Evolutionary conservation across 108 stramenopile genomes (phyloP).

Genomic region (Chaetoceros tenuissimus): DNA sequence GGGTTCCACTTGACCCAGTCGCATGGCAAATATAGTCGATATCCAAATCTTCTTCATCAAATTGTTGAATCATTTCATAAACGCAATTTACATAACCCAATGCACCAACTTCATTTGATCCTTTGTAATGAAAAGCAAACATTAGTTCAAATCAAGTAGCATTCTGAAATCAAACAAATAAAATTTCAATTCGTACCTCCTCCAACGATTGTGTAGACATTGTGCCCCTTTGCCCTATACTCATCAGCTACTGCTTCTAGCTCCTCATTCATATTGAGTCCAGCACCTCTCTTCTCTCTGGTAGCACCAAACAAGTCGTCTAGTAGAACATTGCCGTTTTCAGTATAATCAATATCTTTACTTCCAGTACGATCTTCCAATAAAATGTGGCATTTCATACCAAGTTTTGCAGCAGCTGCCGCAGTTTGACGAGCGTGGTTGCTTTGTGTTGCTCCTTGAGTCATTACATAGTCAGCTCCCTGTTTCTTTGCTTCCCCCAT

Average conservation of each 20-base stretch:
- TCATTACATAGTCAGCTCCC: conserved; percentile 26
- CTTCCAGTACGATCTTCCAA: conserved; percentile 26
- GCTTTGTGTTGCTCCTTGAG: conserved; percentile 28
- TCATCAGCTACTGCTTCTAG: conserved; percentile 18
- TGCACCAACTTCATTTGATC: conserved; percentile 3
- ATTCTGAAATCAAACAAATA: neutral
- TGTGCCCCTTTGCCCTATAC: conserved; percentile 14
- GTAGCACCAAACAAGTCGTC: conserved; percentile 24
- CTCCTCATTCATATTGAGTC: conserved; percentile 7
- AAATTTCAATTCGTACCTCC: conserved; percentile 18
- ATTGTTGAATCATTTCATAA: conserved; percentile 7
- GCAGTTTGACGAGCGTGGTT: conserved; percentile 32
- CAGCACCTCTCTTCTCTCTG: conserved; percentile 9
- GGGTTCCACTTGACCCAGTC: conserved; percentile 20
- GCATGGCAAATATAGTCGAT: conserved; percentile 14
- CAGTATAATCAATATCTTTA: conserved; percentile 13
- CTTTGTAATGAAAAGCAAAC: conserved; percentile 1
- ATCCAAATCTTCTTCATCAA: conserved; percentile 1
- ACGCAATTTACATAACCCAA: conserved; percentile 7
- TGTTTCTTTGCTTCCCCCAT: conserved; percentile 22
- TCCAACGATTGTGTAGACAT: conserved; percentile 22
- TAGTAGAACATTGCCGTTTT: conserved; percentile 18
- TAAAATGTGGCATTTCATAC: conserved; percentile 18
- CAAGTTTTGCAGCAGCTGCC: conserved; percentile 18
- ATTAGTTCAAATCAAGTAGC: neutral